Evolutionary conservation across 139 green algal species (phyloP).

Genomic region (Chlorella sorokiniana): DNA sequence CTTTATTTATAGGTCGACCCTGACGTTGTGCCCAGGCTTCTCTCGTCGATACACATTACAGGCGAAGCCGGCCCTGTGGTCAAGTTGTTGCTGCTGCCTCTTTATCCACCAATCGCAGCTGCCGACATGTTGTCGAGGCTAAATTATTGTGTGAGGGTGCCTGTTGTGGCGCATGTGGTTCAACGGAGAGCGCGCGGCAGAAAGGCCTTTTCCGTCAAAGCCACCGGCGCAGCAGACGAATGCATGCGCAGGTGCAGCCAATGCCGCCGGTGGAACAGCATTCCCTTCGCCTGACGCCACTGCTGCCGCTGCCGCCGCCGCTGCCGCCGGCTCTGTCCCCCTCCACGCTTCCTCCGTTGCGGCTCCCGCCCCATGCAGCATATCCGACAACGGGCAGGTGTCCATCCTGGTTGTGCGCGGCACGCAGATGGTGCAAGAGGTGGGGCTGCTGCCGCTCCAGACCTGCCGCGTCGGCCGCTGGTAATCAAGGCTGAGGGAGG

Average conservation of each 20-base stretch:
- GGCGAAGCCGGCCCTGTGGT: too few species aligned
- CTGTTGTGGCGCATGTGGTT: too few species aligned
- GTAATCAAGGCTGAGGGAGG: not conserved
- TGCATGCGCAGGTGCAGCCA: not conserved
- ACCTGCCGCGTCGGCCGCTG: not conserved
- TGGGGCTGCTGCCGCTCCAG: slow-evolving; percentile 8
- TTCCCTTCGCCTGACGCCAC: not conserved
- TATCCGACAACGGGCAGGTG: slow-evolving; percentile 68
- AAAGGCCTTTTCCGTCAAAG: too few species aligned
- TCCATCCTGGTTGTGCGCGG: slow-evolving; percentile 70
- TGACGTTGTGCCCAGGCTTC: too few species aligned
- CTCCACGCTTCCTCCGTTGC: not conserved
- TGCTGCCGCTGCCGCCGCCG: not conserved
- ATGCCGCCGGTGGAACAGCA: not conserved
- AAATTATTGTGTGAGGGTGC: too few species aligned
- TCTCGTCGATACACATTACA: too few species aligned
- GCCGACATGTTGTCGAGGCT: too few species aligned
- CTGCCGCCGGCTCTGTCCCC: not conserved
- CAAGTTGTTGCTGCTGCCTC: too few species aligned
- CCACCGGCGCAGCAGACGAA: not conserved
- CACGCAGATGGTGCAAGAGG: slow-evolving; percentile 82
- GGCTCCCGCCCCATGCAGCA: slow-evolving; percentile 15
- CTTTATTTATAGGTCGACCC: too few species aligned
- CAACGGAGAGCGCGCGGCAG: too few species aligned
- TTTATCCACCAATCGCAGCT: too few species aligned